phyloP scores from a whole-genome alignment of 495 filamentous ascomycete species.

The Hypoxylon lienhwacheense region DNA sequence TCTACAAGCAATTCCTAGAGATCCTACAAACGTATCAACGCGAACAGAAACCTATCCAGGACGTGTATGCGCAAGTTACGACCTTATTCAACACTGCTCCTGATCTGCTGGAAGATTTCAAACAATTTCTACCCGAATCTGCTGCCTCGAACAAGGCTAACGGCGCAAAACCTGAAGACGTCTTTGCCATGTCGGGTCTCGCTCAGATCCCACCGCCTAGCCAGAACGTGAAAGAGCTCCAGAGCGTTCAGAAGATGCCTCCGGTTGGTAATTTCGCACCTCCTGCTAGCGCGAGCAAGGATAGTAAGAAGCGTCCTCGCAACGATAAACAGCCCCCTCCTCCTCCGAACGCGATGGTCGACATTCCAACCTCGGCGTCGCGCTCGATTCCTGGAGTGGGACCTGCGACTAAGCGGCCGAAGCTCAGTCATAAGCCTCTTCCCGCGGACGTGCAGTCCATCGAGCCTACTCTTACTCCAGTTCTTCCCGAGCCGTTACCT shows the following conservation, averaged over 20 bases:
- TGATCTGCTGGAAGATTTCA: conserved; percentile 98
- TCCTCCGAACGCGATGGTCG: conserved; percentile 36
- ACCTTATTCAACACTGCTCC: conserved; percentile 89
- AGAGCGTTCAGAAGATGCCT: conserved; percentile 76
- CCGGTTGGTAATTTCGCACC: conserved; percentile 93
- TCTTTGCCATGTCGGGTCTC: conserved; percentile 53
- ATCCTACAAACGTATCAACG: conserved; percentile 98
- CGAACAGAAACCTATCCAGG: conserved; percentile 96
- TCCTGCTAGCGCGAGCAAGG: conserved; percentile 71
- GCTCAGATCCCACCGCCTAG: conserved; percentile 50
- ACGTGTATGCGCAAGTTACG: conserved; percentile 97
- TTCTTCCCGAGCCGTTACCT: conserved; percentile 80
- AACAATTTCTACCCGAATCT: conserved; percentile 97
- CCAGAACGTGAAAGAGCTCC: conserved; percentile 49
- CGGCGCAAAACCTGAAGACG: conserved; percentile 71
- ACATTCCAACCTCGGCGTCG: conserved; percentile 40
- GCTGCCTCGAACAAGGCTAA: conserved; percentile 82
- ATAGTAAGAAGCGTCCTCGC: conserved; percentile 73
- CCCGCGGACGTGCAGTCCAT: conserved; percentile 68
- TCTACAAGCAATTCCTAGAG: conserved; percentile 99
- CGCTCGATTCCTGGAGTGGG: conserved; percentile 41
- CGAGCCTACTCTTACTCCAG: conserved; percentile 83
- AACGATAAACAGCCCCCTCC: conserved; percentile 44
- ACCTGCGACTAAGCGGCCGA: conserved; percentile 60
- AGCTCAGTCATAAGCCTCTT: conserved; percentile 62